phyloP scores from a whole-genome alignment of 176 grass and related monocot species.

The Saccharum officinarum region DNA sequence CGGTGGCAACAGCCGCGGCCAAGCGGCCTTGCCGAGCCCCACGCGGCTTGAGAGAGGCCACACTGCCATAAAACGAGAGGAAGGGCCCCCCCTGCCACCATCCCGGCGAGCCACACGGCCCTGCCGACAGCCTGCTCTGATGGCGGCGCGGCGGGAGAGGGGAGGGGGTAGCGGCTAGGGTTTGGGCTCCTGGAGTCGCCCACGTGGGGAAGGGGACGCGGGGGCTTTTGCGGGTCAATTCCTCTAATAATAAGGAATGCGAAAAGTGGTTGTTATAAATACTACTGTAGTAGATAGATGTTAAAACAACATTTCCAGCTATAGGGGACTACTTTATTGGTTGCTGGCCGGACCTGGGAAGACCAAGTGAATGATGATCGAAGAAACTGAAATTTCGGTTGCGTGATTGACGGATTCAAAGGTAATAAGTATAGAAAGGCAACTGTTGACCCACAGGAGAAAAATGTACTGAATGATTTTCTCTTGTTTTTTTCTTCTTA shows the following conservation, averaged over 20 bases:
- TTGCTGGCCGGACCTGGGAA: not conserved
- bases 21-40: no score
- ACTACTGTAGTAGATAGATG: not conserved
- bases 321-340: not conserved
- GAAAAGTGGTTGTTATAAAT: not conserved
- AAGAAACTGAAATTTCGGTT: not conserved
- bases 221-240: no score
- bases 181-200: no score
- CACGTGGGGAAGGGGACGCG: no score
- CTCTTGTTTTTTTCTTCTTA: not conserved
- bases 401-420: not conserved
- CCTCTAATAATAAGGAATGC: not conserved
- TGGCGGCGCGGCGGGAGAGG: no score
- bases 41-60: no score
- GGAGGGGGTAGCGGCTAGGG: no score
- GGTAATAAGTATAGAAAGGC: not conserved
- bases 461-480: not conserved
- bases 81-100: no score
- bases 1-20: no score
- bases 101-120: no score
- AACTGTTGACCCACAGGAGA: not conserved
- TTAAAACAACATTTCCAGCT: not conserved
- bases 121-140: no score
- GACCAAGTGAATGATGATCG: not conserved
- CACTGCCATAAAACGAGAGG: no score